Conservation (phyloP, 2,329 filamentous ascomycete genomes). For the Elsinoe fawcettii region DNA sequence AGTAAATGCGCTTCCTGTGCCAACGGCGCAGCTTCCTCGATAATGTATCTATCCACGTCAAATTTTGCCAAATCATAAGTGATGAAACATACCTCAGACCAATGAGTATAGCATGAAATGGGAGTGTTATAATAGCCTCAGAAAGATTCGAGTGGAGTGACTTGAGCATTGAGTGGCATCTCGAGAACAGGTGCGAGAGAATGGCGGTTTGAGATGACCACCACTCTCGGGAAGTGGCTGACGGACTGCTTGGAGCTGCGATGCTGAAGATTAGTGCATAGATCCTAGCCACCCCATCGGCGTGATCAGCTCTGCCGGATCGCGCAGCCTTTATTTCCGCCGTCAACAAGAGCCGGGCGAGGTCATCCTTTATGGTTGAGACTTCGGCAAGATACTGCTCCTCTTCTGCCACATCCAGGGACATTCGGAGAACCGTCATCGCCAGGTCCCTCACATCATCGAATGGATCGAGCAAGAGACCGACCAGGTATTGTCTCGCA, state of each 20-base stretch:
- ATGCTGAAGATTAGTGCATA: conserved; percentile 57
- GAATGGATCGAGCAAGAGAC: conserved; percentile 81
- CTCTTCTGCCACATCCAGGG: conserved; percentile 27
- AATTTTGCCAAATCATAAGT: not conserved
- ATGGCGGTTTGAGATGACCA: conserved; percentile 40
- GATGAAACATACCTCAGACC: conserved; percentile 27
- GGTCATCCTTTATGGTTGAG: not conserved
- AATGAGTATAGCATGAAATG: conserved; percentile 37
- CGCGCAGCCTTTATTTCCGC: conserved; percentile 52
- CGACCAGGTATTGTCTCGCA: conserved; percentile 58
- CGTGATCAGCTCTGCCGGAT: conserved; percentile 82
- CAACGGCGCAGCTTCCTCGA: not conserved
- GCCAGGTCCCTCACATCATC: conserved; percentile 70
- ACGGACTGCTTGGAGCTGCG: conserved; percentile 2
- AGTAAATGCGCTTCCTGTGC: not conserved
- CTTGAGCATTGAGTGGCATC: conserved; percentile 57
- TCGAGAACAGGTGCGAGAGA: conserved; percentile 50
- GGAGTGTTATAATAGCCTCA: conserved; percentile 45
- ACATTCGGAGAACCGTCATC: conserved; percentile 42
- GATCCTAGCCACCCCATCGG: conserved; percentile 77
- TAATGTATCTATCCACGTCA: not conserved
- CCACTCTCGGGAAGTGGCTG: conserved; percentile 20
- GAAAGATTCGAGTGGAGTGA: conserved; percentile 59
- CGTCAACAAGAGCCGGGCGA: conserved; percentile 18
- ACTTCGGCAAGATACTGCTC: not conserved